A percentile compares a stretch with the other conserved stretches of the same genome.
Conservation (phyloP, 306 rosid species). For the Vigna unguiculata region DNA sequence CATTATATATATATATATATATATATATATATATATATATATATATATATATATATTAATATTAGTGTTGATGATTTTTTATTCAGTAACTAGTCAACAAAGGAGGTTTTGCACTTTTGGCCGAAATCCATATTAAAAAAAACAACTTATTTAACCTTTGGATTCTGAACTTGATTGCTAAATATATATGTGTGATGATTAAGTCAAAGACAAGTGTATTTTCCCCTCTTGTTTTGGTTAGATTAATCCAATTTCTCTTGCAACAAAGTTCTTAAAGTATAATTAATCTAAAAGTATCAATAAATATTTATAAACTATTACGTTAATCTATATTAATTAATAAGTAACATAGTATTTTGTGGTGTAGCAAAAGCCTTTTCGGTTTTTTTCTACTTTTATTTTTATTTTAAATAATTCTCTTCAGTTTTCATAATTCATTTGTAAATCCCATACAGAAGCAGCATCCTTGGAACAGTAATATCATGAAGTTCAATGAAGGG, state of each 20-base stretch:
- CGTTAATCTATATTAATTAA: neutral
- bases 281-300: neutral
- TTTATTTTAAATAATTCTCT: neutral
- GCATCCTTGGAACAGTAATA: too few species aligned
- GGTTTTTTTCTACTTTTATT: neutral
- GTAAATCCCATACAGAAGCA: too few species aligned
- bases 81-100: neutral
- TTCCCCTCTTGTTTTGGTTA: neutral
- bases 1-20: neutral
- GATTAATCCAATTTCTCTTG: neutral
- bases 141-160: neutral
- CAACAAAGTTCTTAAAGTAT: neutral
- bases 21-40: neutral
- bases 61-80: neutral
- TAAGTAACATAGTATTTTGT: neutral
- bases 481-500: too few species aligned
- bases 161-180: neutral
- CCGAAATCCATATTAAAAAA: slow-evolving; percentile 13
- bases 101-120: neutral
- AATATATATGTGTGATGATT: neutral
- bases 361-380: neutral
- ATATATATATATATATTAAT: neutral
- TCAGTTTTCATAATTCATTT: too few species aligned
- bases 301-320: neutral
- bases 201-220: neutral